Evolutionary conservation across 768 basidiomycete species (phyloP).

Genomic region (Coprinopsis sp.): DNA sequence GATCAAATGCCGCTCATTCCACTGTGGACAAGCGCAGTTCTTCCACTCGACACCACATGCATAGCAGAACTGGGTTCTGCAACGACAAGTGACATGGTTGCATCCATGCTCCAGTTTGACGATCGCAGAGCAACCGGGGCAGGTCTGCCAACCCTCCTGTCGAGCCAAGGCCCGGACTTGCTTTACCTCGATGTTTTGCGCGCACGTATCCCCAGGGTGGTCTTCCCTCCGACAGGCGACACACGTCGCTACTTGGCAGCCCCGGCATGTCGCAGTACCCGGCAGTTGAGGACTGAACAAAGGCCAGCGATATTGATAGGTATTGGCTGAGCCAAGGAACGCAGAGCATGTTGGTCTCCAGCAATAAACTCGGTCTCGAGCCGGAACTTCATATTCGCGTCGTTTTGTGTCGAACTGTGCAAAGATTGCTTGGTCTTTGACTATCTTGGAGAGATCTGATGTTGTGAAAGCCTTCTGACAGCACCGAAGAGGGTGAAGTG

Average conservation of each 20-base stretch:
- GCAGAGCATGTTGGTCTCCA: slow-evolving; percentile 14
- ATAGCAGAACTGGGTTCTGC: slow-evolving; percentile 59
- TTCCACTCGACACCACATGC: slow-evolving; percentile 61
- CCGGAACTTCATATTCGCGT: slow-evolving; percentile 15
- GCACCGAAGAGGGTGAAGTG: slow-evolving; percentile 18
- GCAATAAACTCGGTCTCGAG: slow-evolving; percentile 17
- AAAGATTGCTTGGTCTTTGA: slow-evolving; percentile 8
- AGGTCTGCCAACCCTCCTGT: slow-evolving; percentile 53
- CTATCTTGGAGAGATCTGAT: slow-evolving; percentile 1
- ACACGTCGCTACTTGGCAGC: slow-evolving; percentile 12
- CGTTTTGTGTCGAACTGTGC: slow-evolving; percentile 11
- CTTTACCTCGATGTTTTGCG: slow-evolving; percentile 32
- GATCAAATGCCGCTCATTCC: slow-evolving; percentile 49
- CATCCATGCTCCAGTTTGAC: slow-evolving; percentile 56
- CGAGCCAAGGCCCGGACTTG: slow-evolving; percentile 43
- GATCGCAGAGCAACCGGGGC: slow-evolving; percentile 52
- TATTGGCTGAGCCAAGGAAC: slow-evolving; percentile 12
- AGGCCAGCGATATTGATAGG: not conserved
- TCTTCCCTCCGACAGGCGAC: slow-evolving; percentile 10
- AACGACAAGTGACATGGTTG: slow-evolving; percentile 63
- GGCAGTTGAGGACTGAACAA: not conserved
- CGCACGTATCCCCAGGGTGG: slow-evolving; percentile 11
- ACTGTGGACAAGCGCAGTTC: slow-evolving; percentile 54
- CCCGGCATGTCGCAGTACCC: not conserved
- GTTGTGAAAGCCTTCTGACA: slow-evolving; percentile 15